phyloP scores from a whole-genome alignment of 768 basidiomycete species.

The Termitomyces bulborhizus region DNA sequence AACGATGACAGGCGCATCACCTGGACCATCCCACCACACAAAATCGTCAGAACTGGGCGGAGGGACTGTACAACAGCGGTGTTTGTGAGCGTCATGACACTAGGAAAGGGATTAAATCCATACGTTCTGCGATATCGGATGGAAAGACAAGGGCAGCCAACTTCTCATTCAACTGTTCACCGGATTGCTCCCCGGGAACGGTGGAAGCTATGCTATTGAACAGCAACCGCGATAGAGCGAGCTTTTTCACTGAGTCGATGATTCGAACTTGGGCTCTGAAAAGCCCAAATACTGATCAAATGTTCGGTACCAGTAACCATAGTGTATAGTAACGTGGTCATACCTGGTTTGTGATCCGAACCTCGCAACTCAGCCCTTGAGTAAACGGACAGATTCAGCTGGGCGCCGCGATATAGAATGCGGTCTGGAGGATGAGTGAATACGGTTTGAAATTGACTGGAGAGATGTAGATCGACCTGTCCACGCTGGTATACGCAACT shows the following conservation, averaged over 20 bases:
- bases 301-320: background rate
- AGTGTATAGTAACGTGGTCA: background rate
- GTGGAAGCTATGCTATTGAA: conserved; percentile 59
- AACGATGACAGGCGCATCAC: conserved; percentile 28
- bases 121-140: conserved; percentile 36
- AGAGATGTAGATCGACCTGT: conserved; percentile 54
- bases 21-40: conserved; percentile 76
- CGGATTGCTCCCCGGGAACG: conserved; percentile 31
- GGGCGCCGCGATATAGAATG: conserved; percentile 74
- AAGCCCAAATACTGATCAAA: conserved; percentile 66
- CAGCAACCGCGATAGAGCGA: conserved; percentile 60
- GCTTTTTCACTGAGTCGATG: conserved; percentile 73
- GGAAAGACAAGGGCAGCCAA: conserved; percentile 52
- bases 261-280: conserved; percentile 75
- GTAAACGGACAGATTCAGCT: conserved; percentile 73
- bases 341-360: conserved; percentile 97
- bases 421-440: conserved; percentile 55
- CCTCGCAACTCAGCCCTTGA: conserved; percentile 77
- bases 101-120: conserved; percentile 16
- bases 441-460: background rate
- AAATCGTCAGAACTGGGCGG: conserved; percentile 73
- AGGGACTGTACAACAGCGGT: conserved; percentile 48
- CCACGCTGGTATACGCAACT: conserved; percentile 95
- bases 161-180: conserved; percentile 68
- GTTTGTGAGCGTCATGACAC: background rate